phyloP scores from a whole-genome alignment of 768 basidiomycete genomes.

The Butyriboletus loyo region DNA sequence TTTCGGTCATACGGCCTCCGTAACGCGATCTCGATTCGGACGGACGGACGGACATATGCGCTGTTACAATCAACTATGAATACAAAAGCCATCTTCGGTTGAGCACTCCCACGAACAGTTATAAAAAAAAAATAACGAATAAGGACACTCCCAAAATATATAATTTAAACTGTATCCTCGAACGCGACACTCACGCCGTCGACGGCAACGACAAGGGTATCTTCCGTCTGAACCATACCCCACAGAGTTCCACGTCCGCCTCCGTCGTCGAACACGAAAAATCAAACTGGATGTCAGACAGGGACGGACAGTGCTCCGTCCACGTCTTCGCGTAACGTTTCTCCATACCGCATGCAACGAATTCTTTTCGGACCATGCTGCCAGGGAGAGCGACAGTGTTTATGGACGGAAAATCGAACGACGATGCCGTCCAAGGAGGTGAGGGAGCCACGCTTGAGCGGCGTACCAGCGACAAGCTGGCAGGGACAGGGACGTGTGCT shows the following conservation, averaged over 20 bases:
- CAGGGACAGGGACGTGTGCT: constrained; percentile 11
- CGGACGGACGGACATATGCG: too few relatives aligned
- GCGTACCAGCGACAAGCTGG: neutral
- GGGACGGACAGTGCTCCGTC: constrained; percentile 27
- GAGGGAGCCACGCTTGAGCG: constrained; percentile 8
- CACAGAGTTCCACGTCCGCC: constrained; percentile 28
- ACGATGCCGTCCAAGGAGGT: neutral
- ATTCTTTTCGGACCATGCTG: constrained; percentile 18
- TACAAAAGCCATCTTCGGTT: neutral
- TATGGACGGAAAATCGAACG: neutral
- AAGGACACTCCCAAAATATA: neutral
- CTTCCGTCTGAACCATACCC: constrained; percentile 31
- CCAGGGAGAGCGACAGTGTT: neutral
- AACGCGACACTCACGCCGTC: neutral
- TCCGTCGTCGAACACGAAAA: constrained; percentile 28
- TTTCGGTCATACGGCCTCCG: too few relatives aligned
- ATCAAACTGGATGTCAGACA: constrained; percentile 29
- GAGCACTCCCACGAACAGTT: neutral
- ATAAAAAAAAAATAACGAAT: neutral
- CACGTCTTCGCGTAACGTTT: constrained; percentile 27
- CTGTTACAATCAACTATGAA: too few relatives aligned
- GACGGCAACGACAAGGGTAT: constrained; percentile 1
- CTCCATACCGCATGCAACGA: constrained; percentile 26
- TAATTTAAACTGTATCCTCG: neutral
- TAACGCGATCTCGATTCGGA: too few relatives aligned